Base-by-base conservation (phyloP, 2,329 filamentous ascomycete genomes). In the Chaetomiaceae sp. region DNA sequence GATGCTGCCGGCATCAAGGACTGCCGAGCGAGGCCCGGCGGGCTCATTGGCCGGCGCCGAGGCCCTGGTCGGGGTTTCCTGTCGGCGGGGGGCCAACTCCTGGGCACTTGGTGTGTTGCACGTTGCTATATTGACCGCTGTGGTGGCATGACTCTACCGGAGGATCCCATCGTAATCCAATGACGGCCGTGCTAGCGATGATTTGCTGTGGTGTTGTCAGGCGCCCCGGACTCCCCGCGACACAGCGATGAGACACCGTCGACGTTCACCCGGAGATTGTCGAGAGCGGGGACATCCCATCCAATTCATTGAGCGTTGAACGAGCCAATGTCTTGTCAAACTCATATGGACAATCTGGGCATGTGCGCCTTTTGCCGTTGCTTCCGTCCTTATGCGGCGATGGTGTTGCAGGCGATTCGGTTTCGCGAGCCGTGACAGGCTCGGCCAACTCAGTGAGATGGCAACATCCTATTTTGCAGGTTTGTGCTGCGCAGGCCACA, bases 181-280 rank as follows among this genome's bases (percentile, higher is more conserved):
- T 17, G 14, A 39, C 26, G 41, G 33, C 32, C 12, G 15, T 24
- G 20, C 30, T 11, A 18, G 24, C 35, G 29, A 37, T 39, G 20
- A 42, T 50, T 45, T 38, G 42, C 34, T 41, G 27, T 14, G 17
- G 15, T 24, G 22, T 8, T 24, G 15, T 29, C 32, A 40, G 33
- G 18, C 42, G 17, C 20, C 11, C 38, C 38, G 19, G 14, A 20
- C 11, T 6, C 18, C 17, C 22, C 20, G 29, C 37, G 38, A 43
- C 36, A 46, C 29, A 15, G 20, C 24, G 30, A 45, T 35, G 32
- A 39, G 34, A 22, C 17, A 17, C 47, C 38, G 45, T 42, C 24
- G 41, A 47, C 52, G 50, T 54, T 51, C 50, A 10, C 52, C 51
- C 38, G 47, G 45, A 52, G 45, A 54, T 52, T 52, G 45, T 39